Evolutionary conservation across 1,284 basidiomycete genomes (phyloP).

Genomic region (Xerocomus minutiporus): DNA sequence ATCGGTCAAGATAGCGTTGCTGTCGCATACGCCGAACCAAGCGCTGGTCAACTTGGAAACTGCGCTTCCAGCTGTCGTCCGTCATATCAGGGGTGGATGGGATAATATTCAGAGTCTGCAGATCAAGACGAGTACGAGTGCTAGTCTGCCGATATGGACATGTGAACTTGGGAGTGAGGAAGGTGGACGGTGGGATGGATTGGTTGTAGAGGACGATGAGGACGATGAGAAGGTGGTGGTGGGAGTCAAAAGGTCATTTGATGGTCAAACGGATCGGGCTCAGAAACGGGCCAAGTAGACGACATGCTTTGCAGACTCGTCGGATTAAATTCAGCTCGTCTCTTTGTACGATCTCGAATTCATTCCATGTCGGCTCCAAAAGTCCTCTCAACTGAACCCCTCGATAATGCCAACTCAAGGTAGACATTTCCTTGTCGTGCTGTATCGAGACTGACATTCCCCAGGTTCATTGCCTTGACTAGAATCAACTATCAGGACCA

Average conservation of each 20-base stretch:
- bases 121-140: slow-evolving; percentile 85
- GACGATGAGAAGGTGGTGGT: not conserved
- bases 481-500: slow-evolving; percentile 73
- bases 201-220: slow-evolving; percentile 35
- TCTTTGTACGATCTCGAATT: slow-evolving; percentile 1
- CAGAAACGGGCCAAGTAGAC: slow-evolving; percentile 17
- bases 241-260: slow-evolving; percentile 12
- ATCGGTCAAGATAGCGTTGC: slow-evolving; percentile 79
- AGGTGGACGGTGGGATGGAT: slow-evolving; percentile 60
- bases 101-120: slow-evolving; percentile 87
- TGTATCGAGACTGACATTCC: not conserved
- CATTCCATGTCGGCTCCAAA: slow-evolving; percentile 24
- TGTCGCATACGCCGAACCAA: slow-evolving; percentile 71
- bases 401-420: slow-evolving; percentile 60
- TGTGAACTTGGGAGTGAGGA: slow-evolving; percentile 62
- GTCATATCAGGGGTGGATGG: slow-evolving; percentile 78
- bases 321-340: not conserved
- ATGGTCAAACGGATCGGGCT: slow-evolving; percentile 11
- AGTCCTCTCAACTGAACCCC: slow-evolving; percentile 43
- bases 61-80: slow-evolving; percentile 75
- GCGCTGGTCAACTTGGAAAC: slow-evolving; percentile 76
- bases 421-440: slow-evolving; percentile 16
- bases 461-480: slow-evolving; percentile 71
- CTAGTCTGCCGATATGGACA: slow-evolving; percentile 89
- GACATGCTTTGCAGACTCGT: slow-evolving; percentile 8